phyloP scores from a whole-genome alignment of 1,284 basidiomycete genomes.

The Flammula alnicola region DNA sequence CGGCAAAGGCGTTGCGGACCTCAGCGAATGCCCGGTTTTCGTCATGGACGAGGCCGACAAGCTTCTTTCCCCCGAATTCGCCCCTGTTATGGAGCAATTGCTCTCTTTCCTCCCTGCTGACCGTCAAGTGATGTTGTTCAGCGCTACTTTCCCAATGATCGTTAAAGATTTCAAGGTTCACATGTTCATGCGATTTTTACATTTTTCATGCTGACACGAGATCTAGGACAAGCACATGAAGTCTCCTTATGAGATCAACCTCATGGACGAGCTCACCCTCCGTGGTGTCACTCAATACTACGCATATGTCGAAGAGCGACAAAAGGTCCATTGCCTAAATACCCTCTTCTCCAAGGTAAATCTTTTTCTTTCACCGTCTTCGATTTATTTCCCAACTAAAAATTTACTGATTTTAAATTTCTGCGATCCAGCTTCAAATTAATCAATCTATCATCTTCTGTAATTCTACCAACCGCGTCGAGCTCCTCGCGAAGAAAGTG shows the following conservation, averaged over 20 bases:
- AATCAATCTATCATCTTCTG: constrained; percentile 99
- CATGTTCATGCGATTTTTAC: neutral
- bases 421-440: constrained; percentile 87
- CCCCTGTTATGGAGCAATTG: constrained; percentile 97
- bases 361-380: neutral
- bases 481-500: constrained; percentile 98
- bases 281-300: constrained; percentile 99
- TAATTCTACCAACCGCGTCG: constrained; percentile 99
- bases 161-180: constrained; percentile 97
- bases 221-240: constrained; percentile 95
- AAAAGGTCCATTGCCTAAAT: constrained; percentile 99
- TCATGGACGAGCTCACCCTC: constrained; percentile 99
- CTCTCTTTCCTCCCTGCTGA: constrained; percentile 85
- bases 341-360: constrained; percentile 93
- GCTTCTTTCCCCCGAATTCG: constrained; percentile 96
- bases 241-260: constrained; percentile 96
- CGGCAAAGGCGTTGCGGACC: constrained; percentile 92
- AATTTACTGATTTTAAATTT: constrained; percentile 3
- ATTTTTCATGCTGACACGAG: neutral
- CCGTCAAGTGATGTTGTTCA: constrained; percentile 98
- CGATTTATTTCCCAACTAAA: too few relatives aligned
- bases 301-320: constrained; percentile 97
- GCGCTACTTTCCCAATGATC: constrained; percentile 98
- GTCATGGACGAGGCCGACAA: constrained; percentile 99
- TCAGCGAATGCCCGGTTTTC: constrained; percentile 94